These are phyloP conservation scores for Wickerhamiella azymoides DNA, from an alignment of 805 yeast genomes.

Conservation along the genomic window DNA sequence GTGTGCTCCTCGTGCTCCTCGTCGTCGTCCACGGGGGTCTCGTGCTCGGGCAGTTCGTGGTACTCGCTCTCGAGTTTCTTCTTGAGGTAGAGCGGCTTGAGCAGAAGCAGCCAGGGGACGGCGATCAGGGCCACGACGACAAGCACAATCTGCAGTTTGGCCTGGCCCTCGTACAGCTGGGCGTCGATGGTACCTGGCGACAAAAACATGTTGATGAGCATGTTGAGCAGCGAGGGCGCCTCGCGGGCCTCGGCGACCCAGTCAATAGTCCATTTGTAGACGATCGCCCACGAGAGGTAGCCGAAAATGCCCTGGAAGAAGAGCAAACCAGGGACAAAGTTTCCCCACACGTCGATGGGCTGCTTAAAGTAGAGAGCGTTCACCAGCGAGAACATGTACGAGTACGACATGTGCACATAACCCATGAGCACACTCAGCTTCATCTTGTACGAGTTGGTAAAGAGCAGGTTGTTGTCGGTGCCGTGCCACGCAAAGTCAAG, in stretches of 20 bases:
- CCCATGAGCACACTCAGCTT: conserved; percentile 92
- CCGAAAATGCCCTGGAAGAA: conserved; percentile 97
- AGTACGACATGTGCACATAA: conserved; percentile 84
- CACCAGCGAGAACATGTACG: conserved; percentile 69
- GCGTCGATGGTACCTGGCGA: conserved; percentile 83
- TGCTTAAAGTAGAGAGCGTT: conserved; percentile 61
- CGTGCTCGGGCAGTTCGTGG: conserved; percentile 16
- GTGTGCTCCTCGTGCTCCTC: conserved; percentile 45
- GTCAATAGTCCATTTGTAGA: conserved; percentile 89
- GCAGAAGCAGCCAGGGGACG: conserved; percentile 81
- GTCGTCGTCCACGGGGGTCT: conserved; percentile 40
- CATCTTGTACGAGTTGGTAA: conserved; percentile 95
- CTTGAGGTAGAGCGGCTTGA: conserved; percentile 66
- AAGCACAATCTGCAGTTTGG: conserved; percentile 55
- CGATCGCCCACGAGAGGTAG: conserved; percentile 68
- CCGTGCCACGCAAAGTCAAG: conserved; percentile 96
- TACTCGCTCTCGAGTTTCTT: conserved; percentile 34
- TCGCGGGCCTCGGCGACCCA: conserved; percentile 66
- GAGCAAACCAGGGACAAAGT: conserved; percentile 83
- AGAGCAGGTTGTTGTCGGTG: conserved; percentile 77
- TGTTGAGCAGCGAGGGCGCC: conserved; percentile 88
- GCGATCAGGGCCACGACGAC: conserved; percentile 68
- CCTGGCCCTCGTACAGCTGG: conserved; percentile 67
- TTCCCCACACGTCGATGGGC: conserved; percentile 71
- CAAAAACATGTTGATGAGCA: conserved; percentile 90